Percentiles rank a stretch among this genome's conserved stretches.
Evolutionary conservation across 2,329 filamentous ascomycete genomes (phyloP).

Genomic region (Monilinia aucupariae): DNA sequence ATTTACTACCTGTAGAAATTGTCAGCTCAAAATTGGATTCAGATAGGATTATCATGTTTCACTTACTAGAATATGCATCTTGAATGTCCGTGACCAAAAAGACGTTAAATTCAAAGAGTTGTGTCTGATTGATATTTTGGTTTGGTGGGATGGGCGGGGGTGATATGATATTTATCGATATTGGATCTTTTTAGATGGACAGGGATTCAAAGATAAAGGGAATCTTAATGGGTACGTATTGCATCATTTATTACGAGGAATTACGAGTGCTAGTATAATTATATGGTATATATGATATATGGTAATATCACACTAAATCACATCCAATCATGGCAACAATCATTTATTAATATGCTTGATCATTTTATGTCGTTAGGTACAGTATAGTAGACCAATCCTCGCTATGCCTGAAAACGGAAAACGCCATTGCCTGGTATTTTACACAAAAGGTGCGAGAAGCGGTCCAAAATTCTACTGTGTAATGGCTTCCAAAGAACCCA

Average conservation of each 20-base stretch:
- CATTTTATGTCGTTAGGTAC: conserved; percentile 15
- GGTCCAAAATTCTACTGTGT: conserved; percentile 10
- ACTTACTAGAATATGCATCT: conserved; percentile 49
- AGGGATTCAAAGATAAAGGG: background rate
- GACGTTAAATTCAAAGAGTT: background rate
- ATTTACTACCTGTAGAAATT: conserved; percentile 51
- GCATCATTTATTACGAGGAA: background rate
- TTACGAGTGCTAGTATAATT: background rate
- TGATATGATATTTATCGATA: conserved; percentile 18
- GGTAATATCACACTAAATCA: background rate
- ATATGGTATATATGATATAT: background rate
- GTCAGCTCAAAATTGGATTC: background rate
- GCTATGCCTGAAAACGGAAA: conserved; percentile 15
- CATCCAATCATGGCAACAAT: background rate
- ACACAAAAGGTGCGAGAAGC: conserved; percentile 7
- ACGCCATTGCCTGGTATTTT: conserved; percentile 13
- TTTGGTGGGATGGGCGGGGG: conserved; percentile 12
- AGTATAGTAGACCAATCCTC: conserved; percentile 11
- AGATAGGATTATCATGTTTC: background rate
- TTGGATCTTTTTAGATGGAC: conserved; percentile 6
- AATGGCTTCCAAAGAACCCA: conserved; percentile 3
- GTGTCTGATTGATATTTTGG: background rate
- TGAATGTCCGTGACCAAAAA: conserved; percentile 12
- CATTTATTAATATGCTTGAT: background rate
- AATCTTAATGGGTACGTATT: no score